These are phyloP conservation scores for Rhinocladiella similis DNA, from an alignment of 2,329 filamentous ascomycete species.

Conservation along the genomic window DNA sequence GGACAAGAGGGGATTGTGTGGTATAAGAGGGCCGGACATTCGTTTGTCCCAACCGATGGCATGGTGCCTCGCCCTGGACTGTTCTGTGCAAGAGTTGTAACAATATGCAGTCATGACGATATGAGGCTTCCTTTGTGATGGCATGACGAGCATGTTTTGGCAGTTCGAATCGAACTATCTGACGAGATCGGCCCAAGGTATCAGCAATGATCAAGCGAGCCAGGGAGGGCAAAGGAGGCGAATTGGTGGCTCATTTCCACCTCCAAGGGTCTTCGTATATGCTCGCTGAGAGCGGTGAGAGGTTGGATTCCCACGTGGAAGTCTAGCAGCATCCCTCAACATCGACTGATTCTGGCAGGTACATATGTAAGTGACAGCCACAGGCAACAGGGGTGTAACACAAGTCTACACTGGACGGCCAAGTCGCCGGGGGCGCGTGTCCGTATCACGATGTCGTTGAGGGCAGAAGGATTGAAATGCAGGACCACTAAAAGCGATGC, in stretches of 20 bases:
- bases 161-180: background rate
- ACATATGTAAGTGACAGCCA: background rate
- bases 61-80: background rate
- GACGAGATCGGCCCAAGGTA: background rate
- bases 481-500: background rate
- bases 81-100: background rate
- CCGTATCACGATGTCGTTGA: background rate
- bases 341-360: background rate
- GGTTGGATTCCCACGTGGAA: background rate
- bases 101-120: background rate
- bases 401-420: background rate
- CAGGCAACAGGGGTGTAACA: background rate
- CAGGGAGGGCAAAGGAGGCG: too few species aligned
- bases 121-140: background rate
- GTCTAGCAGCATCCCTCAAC: background rate
- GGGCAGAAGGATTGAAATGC: background rate
- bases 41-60: too few species aligned
- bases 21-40: too few species aligned
- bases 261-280: background rate
- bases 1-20: too few species aligned
- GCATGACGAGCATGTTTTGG: background rate
- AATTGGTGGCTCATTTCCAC: background rate
- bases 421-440: background rate
- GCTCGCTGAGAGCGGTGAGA: slow-evolving; percentile 1
- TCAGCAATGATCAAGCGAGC: too few species aligned